Base-by-base conservation (phyloP, 352 stramenopile species). In the Globisporangium apiculatum region DNA sequence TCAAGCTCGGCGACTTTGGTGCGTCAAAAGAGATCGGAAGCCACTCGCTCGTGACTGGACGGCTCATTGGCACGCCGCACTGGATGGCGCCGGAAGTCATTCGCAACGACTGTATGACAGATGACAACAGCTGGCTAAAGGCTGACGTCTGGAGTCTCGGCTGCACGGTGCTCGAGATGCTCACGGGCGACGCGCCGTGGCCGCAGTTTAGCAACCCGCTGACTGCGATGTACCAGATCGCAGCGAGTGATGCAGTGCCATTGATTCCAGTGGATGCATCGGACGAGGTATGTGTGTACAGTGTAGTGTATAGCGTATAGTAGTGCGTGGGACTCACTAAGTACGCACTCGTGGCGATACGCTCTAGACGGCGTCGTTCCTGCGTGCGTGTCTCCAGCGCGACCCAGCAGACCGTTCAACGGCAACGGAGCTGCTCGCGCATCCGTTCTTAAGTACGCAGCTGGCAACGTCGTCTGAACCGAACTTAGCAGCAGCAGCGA, bases 31-130 rank as follows among this genome's bases (percentile, higher is more conserved):
- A 87, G 48, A 68, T 88, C 14, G 79, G 79, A 17, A 81, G 68
- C 15, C 68, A 73, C 4, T 91, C 77, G 37, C 67, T 95, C 12
- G 73, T 92, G 3, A 77, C 72, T 5, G 86, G 87, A 0, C 61
- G 87, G 0, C 59, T 97, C 36, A 95, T 96, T 60, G 89, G 91
- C 1, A 97, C 91, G 3, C 86, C 88, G 0, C 87, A 93, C 40
- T 97, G 89, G 89, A 97, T 97, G 87, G 90, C 91, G 0, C 91
- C 89, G 0, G 91, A 97, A 51, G 81, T 97, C 10, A 96, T 97
- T 49, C 65, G 74, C 18, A 73, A 84, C 49, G 62, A 85, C 60
- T 64, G 78, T 2, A 72, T 60, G 5, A 78, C 24, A 31, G 24
- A 57, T 51, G 67, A 81, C 37, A 77, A 87, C 48, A 73, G 79